Percentiles rank a stretch among this genome's conserved stretches.
These are phyloP conservation scores for Sphaerulina musiva DNA, from an alignment of 2,329 filamentous ascomycete species.

Conservation along the genomic window DNA sequence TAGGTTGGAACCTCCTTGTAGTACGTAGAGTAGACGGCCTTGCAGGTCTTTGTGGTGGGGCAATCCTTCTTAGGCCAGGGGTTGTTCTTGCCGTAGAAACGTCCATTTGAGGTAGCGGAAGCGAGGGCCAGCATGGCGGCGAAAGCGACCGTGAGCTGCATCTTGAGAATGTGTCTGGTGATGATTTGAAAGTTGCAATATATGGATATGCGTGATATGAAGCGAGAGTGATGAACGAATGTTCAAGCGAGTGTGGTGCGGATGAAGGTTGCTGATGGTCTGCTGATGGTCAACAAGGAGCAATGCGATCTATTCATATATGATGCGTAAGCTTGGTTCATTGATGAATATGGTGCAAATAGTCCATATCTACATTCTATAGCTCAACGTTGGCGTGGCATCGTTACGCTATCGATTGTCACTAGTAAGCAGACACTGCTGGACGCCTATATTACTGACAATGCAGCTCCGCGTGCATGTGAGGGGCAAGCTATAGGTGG, in stretches of 20 bases:
- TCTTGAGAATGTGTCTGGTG: slow-evolving; percentile 20
- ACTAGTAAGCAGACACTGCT: too few species aligned
- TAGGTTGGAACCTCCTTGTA: slow-evolving; percentile 12
- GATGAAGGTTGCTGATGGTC: neutral
- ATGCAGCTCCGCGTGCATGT: too few species aligned
- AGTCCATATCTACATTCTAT: too few species aligned
- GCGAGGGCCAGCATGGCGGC: slow-evolving; percentile 12
- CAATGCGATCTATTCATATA: too few species aligned
- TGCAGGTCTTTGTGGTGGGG: slow-evolving; percentile 13
- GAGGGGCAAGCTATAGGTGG: too few species aligned
- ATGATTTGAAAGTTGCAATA: neutral
- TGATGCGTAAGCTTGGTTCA: too few species aligned
- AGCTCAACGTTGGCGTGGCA: too few species aligned
- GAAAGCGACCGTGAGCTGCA: slow-evolving; percentile 15
- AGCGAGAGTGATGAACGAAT: neutral
- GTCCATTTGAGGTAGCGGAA: slow-evolving; percentile 7
- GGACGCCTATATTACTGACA: too few species aligned
- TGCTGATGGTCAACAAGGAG: neutral
- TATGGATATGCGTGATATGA: neutral
- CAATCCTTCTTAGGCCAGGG: slow-evolving; percentile 6
- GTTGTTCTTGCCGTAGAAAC: neutral
- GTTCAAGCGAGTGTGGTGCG: neutral
- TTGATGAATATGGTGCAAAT: too few species aligned
- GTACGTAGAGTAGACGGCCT: slow-evolving; percentile 7
- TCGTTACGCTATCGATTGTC: too few species aligned